A percentile compares a stretch with the other conserved stretches of the same genome.
Conservation (phyloP, 139 green algal species). For the Tetradesmus lagerheimii region DNA sequence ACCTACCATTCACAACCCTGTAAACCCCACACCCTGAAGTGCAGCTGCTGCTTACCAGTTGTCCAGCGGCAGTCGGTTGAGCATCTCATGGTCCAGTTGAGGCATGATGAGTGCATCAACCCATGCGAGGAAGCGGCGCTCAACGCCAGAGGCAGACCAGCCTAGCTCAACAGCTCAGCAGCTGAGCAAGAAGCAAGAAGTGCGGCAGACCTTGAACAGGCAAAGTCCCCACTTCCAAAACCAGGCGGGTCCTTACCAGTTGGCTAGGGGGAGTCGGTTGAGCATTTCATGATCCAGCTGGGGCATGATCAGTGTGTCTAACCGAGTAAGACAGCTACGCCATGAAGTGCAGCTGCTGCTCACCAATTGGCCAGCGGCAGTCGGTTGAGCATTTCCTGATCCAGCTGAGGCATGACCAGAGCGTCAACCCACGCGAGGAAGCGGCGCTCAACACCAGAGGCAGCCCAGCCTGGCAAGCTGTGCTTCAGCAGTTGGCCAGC, state of each 20-base stretch:
- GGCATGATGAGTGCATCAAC: constrained; percentile 36
- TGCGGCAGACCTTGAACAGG: no score
- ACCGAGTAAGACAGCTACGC: neutral
- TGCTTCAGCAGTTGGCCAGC: no score
- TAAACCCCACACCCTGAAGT: no score
- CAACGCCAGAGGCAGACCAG: neutral
- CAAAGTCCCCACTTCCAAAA: no score
- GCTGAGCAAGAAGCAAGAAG: no score
- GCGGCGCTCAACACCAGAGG: neutral
- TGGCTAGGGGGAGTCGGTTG: constrained; percentile 12
- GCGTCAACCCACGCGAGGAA: constrained; percentile 2
- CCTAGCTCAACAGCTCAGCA: constrained; percentile 45
- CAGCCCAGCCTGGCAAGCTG: constrained; percentile 26
- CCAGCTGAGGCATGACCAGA: constrained; percentile 28
- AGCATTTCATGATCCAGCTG: constrained; percentile 17
- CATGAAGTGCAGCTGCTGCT: no score
- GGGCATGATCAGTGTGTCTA: constrained; percentile 27
- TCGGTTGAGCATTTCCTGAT: neutral
- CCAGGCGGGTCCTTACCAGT: neutral
- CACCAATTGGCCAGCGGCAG: neutral
- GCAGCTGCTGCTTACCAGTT: constrained; percentile 36
- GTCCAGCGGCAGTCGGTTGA: constrained; percentile 22
- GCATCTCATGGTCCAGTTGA: constrained; percentile 18
- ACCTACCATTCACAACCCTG: no score
- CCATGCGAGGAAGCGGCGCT: constrained; percentile 17